Conservation (phyloP, 352 stramenopile genomes). For the Thalassiosira mediterranea region DNA sequence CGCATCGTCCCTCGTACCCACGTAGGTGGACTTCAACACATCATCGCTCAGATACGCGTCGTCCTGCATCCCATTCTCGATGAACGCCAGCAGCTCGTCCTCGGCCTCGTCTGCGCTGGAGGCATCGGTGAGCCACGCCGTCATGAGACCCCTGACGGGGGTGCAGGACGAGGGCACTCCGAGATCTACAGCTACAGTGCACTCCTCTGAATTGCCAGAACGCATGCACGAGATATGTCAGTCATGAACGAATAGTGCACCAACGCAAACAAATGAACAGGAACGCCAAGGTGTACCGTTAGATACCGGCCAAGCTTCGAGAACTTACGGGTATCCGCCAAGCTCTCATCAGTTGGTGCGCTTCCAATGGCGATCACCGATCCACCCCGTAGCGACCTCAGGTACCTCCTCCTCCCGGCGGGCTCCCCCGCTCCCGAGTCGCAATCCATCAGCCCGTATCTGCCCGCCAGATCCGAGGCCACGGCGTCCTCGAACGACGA, state of each 20-base stretch:
- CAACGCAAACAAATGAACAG: too few relatives aligned
- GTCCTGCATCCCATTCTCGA: slow-evolving; percentile 21
- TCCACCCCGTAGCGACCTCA: neutral
- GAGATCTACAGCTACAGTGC: neutral
- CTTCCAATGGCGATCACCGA: neutral
- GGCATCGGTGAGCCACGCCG: neutral
- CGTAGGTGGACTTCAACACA: slow-evolving; percentile 12
- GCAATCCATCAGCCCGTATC: neutral
- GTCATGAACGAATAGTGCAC: too few relatives aligned
- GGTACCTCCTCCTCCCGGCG: neutral
- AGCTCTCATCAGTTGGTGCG: neutral
- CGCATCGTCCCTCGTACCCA: slow-evolving; percentile 8
- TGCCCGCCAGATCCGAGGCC: neutral
- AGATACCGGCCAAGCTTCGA: slow-evolving; percentile 21
- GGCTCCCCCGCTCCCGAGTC: neutral
- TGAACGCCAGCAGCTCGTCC: slow-evolving; percentile 6
- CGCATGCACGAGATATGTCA: too few relatives aligned
- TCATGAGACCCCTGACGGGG: slow-evolving; percentile 33
- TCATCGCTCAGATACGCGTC: slow-evolving; percentile 25
- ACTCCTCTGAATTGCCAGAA: too few relatives aligned
- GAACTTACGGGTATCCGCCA: slow-evolving; percentile 39
- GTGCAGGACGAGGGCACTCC: slow-evolving; percentile 14
- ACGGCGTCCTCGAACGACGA: neutral
- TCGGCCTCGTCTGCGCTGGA: slow-evolving; percentile 1
- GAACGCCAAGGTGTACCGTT: too few relatives aligned